phyloP scores from a whole-genome alignment of 108 stramenopile species.

The Fistulifera pelliculosa region DNA sequence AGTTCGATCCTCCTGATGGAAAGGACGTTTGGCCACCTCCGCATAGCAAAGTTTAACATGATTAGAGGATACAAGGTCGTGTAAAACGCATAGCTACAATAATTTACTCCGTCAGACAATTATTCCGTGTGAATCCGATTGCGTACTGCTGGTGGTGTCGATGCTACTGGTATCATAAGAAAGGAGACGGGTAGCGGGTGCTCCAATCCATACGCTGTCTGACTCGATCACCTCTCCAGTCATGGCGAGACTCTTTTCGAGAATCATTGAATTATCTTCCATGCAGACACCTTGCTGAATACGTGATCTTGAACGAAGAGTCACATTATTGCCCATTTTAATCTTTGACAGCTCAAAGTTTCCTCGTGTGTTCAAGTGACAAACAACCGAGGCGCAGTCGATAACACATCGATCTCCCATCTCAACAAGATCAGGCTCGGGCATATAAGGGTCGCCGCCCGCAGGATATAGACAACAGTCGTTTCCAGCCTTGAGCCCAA shows the following conservation, averaged over 20 bases:
- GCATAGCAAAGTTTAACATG: constrained; percentile 12
- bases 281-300: constrained; percentile 39
- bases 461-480: constrained; percentile 50
- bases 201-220: constrained; percentile 55
- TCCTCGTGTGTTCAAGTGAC: constrained; percentile 61
- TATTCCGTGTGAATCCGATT: no score
- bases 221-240: constrained; percentile 57
- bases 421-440: constrained; percentile 44
- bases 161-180: constrained; percentile 7
- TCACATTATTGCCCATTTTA: constrained; percentile 31
- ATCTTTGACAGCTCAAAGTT: constrained; percentile 46
- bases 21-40: constrained; percentile 71
- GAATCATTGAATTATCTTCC: constrained; percentile 36
- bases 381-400: constrained; percentile 45
- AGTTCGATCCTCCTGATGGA: constrained; percentile 38
- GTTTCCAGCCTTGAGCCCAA: constrained; percentile 31
- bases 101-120: no score
- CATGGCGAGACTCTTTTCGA: constrained; percentile 52
- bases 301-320: constrained; percentile 33
- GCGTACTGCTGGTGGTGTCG: not conserved
- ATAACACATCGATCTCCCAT: constrained; percentile 47
- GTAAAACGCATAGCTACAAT: no score
- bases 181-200: constrained; percentile 23
- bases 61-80: not conserved
- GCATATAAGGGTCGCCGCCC: constrained; percentile 56